Base-by-base conservation (phyloP, 2,329 filamentous ascomycete genomes). In the Fusarium paranaense region DNA sequence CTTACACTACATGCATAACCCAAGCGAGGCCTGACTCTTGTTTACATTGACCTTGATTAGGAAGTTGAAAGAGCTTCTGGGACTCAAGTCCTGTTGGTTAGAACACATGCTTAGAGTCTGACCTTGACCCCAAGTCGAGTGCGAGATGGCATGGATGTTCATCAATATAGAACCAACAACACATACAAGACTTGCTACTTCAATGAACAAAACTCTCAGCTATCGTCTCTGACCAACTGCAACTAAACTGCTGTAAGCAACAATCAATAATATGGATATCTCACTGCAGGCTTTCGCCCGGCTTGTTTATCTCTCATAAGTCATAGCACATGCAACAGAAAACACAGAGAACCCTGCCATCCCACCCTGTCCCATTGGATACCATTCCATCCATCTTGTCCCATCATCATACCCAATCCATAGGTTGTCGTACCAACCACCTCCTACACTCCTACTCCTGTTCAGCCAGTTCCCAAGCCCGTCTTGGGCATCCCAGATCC, bases 291-390 rank as follows among this genome's bases (percentile, higher is more conserved):
- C 66, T 58, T 64, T 61, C 47, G 63, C 72, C 70, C 65, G 62
- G 64, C 70, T 69, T 76, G 75, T 78, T 78, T 78, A 78, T 78
- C 75, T 72, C 76, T 78, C 76, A 75, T 78, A 75, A 78, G 64
- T 78, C 76, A 74, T 78, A 76, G 70, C 76, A 65, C 76, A 69
- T 78, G 67, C 64, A 71, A 76, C 70, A 65, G 56, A 69, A 54
- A 71, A 76, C 66, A 62, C 56, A 78, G 64, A 45, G 35, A 70
- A 60, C 64, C 61, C 47, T 45, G 73, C 59, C 66, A 76, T 63
- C 75, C 69, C 72, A 62, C 27, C 52, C 74, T 37, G 62, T 72
- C 67, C 65, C 33, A 62, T 45, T 38, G 42, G 42, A 47, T 47
- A 27, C 52, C 14, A 57, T 61, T 45, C 67, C 47, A 16, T 42